A percentile compares a stretch with the other conserved stretches of the same genome.
These are phyloP conservation scores for Vitis vinifera DNA, from an alignment of 164 flowering plant species.

Conservation along the genomic window DNA sequence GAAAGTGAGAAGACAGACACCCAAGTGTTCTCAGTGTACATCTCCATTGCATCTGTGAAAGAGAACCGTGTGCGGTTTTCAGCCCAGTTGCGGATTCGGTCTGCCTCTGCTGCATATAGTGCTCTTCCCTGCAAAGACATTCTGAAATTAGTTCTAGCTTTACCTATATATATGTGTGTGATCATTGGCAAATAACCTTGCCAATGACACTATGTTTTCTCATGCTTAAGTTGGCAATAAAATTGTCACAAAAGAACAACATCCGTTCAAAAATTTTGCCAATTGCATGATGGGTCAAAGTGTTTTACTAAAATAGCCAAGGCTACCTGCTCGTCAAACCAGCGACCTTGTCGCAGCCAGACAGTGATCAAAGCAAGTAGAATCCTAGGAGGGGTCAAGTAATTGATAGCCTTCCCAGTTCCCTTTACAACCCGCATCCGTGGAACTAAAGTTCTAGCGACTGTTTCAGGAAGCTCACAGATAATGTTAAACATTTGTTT, in stretches of 20 bases:
- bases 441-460: slow-evolving; percentile 93
- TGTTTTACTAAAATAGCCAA: neutral
- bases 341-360: slow-evolving; percentile 91
- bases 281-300: neutral
- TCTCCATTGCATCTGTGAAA: slow-evolving; percentile 99
- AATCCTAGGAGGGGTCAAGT: slow-evolving; percentile 94
- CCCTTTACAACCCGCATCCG: slow-evolving; percentile 92
- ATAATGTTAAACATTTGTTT: slow-evolving; percentile 96
- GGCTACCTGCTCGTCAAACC: slow-evolving; percentile 93
- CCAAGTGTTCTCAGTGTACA: slow-evolving; percentile 96
- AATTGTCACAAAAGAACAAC: too few relatives aligned
- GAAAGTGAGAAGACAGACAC: slow-evolving; percentile 92
- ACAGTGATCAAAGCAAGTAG: slow-evolving; percentile 91
- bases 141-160: slow-evolving; percentile 5
- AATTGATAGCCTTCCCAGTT: slow-evolving; percentile 82
- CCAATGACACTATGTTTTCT: too few relatives aligned
- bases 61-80: slow-evolving; percentile 89
- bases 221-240: too few relatives aligned
- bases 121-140: slow-evolving; percentile 74
- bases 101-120: slow-evolving; percentile 97
- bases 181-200: neutral
- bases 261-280: too few relatives aligned
- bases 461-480: slow-evolving; percentile 98
- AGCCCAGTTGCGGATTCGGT: slow-evolving; percentile 94
- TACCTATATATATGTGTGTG: neutral